Evolutionary conservation across 306 rosid species (phyloP).

Genomic region (Prunus armeniaca): DNA sequence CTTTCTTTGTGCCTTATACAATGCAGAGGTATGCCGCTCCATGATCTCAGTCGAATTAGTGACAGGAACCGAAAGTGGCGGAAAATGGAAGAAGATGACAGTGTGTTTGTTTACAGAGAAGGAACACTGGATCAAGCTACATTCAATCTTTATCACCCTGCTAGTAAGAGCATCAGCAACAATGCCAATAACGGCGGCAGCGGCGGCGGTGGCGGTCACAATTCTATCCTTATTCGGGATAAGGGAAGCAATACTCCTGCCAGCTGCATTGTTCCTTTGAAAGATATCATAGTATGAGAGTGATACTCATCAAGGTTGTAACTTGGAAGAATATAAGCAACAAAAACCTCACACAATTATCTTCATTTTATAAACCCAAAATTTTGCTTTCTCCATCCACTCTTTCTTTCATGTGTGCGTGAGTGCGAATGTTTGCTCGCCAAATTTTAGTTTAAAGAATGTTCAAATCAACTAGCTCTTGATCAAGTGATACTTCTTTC

Average conservation of each 20-base stretch:
- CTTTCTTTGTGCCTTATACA: background rate
- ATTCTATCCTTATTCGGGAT: slow-evolving; percentile 13
- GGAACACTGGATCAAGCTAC: slow-evolving; percentile 49
- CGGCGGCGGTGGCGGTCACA: background rate
- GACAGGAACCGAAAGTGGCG: slow-evolving; percentile 52
- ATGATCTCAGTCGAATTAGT: slow-evolving; percentile 19
- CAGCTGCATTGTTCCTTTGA: slow-evolving; percentile 38
- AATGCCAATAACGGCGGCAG: background rate
- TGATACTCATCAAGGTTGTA: background rate
- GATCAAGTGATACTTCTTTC: no score
- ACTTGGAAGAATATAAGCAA: background rate
- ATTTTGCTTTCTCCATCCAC: background rate
- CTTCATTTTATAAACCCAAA: background rate
- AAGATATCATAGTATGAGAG: slow-evolving; percentile 32
- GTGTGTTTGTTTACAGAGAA: slow-evolving; percentile 47
- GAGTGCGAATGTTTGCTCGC: no score
- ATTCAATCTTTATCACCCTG: slow-evolving; percentile 23
- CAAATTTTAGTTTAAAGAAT: background rate
- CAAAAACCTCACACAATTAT: background rate
- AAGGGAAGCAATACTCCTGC: slow-evolving; percentile 9
- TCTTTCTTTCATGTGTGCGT: background rate
- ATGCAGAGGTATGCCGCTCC: slow-evolving; percentile 50
- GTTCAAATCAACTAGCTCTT: no score
- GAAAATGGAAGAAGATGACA: slow-evolving; percentile 37
- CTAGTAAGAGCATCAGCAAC: slow-evolving; percentile 19